These are phyloP conservation scores for Saussurea involucrata DNA, from an alignment of 129 eudicot species.

Conservation along the genomic window DNA sequence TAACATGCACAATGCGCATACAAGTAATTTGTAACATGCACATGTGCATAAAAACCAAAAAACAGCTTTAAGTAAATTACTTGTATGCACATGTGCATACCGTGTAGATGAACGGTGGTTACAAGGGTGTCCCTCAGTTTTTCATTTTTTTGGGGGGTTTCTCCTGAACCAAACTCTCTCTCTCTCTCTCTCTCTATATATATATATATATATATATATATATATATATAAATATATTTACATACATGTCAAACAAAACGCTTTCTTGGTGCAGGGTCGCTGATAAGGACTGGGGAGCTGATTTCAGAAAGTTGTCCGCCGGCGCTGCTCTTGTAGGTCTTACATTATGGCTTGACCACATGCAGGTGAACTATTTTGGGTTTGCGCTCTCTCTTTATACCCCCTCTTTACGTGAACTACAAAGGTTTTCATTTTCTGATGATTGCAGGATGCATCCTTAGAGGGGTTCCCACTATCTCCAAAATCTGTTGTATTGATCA, in stretches of 20 bases:
- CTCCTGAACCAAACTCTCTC: too few species aligned
- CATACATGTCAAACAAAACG: background rate
- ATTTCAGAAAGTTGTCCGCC: conserved; percentile 83
- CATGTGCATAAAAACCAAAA: too few species aligned
- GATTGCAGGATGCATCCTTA: conserved; percentile 83
- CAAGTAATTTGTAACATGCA: too few species aligned
- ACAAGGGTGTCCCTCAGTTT: too few species aligned
- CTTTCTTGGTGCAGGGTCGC: conserved; percentile 61
- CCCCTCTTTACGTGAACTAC: background rate
- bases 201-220: too few species aligned
- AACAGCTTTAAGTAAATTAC: too few species aligned
- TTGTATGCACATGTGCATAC: too few species aligned
- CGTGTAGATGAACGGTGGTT: too few species aligned
- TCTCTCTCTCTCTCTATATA: too few species aligned
- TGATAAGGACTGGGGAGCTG: conserved; percentile 99
- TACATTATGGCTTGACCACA: conserved; percentile 94
- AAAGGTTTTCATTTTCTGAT: background rate
- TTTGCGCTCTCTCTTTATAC: too few species aligned
- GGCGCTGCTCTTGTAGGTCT: conserved; percentile 98
- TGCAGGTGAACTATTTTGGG: conserved; percentile 50
- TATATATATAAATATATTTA: background rate
- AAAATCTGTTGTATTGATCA: conserved; percentile 84
- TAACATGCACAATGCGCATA: too few species aligned
- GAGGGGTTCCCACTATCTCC: conserved; percentile 90
- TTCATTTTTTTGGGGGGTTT: too few species aligned